A percentile compares a stretch with the other conserved stretches of the same genome.
Conservation (phyloP, 73 alveolate species). For the Chromera velia region DNA sequence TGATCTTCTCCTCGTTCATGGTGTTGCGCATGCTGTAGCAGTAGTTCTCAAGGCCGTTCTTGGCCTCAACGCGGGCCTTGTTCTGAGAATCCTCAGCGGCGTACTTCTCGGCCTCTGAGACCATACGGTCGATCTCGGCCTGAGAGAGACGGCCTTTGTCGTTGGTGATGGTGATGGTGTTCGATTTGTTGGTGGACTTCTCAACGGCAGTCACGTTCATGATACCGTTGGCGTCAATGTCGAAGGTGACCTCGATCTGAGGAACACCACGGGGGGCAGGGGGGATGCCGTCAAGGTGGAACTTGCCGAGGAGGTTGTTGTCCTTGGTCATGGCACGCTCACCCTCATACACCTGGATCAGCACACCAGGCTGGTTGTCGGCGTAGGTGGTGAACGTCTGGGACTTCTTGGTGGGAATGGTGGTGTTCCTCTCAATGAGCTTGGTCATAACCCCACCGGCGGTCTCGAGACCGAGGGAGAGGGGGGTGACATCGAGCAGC, state of each 20-base stretch:
- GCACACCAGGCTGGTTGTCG: slow-evolving; percentile 14
- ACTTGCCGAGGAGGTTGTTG: slow-evolving; percentile 88
- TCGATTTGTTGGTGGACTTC: slow-evolving; percentile 61
- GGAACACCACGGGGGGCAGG: slow-evolving; percentile 96
- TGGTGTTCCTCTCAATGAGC: slow-evolving; percentile 83
- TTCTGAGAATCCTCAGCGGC: slow-evolving; percentile 56
- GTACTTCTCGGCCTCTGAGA: slow-evolving; percentile 74
- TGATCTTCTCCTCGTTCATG: slow-evolving; percentile 60
- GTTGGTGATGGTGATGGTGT: slow-evolving; percentile 55
- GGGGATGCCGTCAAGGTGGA: slow-evolving; percentile 83
- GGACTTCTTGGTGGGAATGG: slow-evolving; percentile 77
- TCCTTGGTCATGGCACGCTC: slow-evolving; percentile 94
- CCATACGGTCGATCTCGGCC: slow-evolving; percentile 72
- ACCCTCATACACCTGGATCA: slow-evolving; percentile 79
- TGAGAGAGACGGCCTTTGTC: slow-evolving; percentile 66
- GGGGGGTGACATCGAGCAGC: slow-evolving; percentile 70
- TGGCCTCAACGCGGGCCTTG: slow-evolving; percentile 68
- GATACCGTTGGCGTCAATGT: slow-evolving; percentile 82
- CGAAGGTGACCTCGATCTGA: slow-evolving; percentile 76
- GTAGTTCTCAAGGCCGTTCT: slow-evolving; percentile 68
- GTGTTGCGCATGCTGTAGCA: slow-evolving; percentile 64
- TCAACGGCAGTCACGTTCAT: slow-evolving; percentile 68
- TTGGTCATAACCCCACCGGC: slow-evolving; percentile 98
- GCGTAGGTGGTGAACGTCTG: background rate
- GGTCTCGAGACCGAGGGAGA: slow-evolving; percentile 90